These are phyloP conservation scores for Bertia moriformis DNA, from an alignment of 2,329 filamentous ascomycete species.

Conservation along the genomic window DNA sequence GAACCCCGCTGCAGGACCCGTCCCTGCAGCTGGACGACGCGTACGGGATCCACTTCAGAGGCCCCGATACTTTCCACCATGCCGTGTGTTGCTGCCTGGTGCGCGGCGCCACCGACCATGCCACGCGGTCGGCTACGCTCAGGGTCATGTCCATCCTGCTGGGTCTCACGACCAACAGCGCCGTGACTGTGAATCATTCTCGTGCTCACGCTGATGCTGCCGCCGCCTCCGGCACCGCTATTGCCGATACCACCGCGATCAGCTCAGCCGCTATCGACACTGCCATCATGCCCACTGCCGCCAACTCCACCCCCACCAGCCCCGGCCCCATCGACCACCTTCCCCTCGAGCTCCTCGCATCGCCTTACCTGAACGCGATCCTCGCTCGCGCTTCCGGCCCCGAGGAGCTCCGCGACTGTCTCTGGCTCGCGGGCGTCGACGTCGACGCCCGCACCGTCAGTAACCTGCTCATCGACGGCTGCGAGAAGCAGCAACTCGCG, in stretches of 20 bases:
- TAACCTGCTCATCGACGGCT: slow-evolving; percentile 20
- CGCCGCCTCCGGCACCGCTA: too few species aligned
- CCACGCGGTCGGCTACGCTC: slow-evolving; percentile 42
- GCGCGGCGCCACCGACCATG: slow-evolving; percentile 46
- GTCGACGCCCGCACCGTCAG: slow-evolving; percentile 25
- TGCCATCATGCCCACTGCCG: too few species aligned
- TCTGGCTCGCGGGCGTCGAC: slow-evolving; percentile 44
- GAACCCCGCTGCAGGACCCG: slow-evolving; percentile 44
- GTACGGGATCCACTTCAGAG: slow-evolving; percentile 54
- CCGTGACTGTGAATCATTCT: slow-evolving; percentile 9
- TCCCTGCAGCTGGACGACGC: slow-evolving; percentile 46
- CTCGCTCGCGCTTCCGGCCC: slow-evolving; percentile 37
- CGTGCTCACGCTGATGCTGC: too few species aligned
- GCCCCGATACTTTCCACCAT: slow-evolving; percentile 49
- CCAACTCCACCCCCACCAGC: slow-evolving; percentile 3
- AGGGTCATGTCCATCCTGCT: slow-evolving; percentile 48
- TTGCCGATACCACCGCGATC: too few species aligned
- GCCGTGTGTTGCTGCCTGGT: slow-evolving; percentile 50
- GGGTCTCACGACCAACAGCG: slow-evolving; percentile 26
- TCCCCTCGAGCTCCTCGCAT: slow-evolving; percentile 16
- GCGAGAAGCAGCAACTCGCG: slow-evolving; percentile 25
- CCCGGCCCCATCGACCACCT: slow-evolving; percentile 6
- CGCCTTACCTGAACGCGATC: slow-evolving; percentile 46
- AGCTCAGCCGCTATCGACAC: slow-evolving; percentile 8
- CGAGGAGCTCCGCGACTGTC: slow-evolving; percentile 46